Conservation (phyloP, 2,329 filamentous ascomycete genomes). For the Ascochyta rabiei region DNA sequence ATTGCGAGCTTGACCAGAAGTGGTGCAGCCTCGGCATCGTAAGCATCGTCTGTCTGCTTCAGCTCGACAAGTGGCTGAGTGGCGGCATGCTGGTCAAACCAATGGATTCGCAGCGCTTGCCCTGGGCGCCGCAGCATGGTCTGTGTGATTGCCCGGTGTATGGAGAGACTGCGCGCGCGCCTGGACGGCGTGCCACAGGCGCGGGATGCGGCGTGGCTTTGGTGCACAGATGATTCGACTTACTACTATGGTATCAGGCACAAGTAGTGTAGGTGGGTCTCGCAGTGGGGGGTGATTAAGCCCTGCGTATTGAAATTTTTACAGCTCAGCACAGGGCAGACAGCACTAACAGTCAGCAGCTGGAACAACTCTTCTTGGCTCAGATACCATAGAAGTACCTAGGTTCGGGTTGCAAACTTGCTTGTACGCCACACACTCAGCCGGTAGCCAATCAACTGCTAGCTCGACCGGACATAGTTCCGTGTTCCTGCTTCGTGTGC, state of each 20-base stretch:
- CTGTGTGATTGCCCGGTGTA: slow-evolving; percentile 3
- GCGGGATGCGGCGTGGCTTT: not conserved
- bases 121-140: slow-evolving; percentile 15
- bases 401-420: not conserved
- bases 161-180: not conserved
- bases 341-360: too few relatives aligned
- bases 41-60: not conserved
- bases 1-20: slow-evolving; percentile 20
- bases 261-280: too few relatives aligned
- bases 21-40: slow-evolving; percentile 8
- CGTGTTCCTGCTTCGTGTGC: not conserved
- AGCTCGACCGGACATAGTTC: not conserved
- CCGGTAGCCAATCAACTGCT: not conserved
- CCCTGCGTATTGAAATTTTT: too few relatives aligned
- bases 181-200: not conserved
- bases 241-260: too few relatives aligned
- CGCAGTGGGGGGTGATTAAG: too few relatives aligned
- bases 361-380: too few relatives aligned
- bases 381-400: too few relatives aligned
- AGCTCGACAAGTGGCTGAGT: not conserved
- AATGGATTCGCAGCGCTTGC: slow-evolving; percentile 6
- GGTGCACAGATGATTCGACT: not conserved
- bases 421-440: not conserved
- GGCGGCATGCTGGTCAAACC: not conserved
- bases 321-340: too few relatives aligned